These are phyloP conservation scores for Paramarasmius palmivorus DNA, from an alignment of 1,284 basidiomycete species.

Conservation along the genomic window DNA sequence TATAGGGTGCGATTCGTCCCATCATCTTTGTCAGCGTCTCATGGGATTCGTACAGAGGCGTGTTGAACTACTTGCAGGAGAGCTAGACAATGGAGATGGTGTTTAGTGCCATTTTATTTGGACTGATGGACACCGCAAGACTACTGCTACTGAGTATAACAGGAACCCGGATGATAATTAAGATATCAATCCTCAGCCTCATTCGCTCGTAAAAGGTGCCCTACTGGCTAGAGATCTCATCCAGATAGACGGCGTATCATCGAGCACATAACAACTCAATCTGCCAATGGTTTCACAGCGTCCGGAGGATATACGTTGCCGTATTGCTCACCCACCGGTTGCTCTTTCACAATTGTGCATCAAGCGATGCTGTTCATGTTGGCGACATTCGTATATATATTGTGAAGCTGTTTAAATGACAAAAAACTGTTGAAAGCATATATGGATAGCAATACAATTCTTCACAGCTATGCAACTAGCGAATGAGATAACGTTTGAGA, in stretches of 20 bases:
- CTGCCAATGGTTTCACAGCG: background rate
- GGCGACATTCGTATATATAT: too few species aligned
- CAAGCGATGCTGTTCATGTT: too few species aligned
- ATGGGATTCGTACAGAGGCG: background rate
- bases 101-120: constrained; percentile 21
- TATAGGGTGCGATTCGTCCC: constrained; percentile 52
- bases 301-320: too few species aligned
- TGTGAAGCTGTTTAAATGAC: too few species aligned
- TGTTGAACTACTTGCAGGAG: constrained; percentile 55
- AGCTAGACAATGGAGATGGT: constrained; percentile 63
- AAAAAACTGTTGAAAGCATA: background rate
- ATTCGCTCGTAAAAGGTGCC: constrained; percentile 82
- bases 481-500: constrained; percentile 9
- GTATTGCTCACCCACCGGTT: too few species aligned
- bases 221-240: constrained; percentile 59
- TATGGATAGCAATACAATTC: background rate
- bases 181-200: background rate
- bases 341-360: too few species aligned
- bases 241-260: constrained; percentile 75
- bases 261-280: constrained; percentile 60
- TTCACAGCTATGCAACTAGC: background rate
- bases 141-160: constrained; percentile 9
- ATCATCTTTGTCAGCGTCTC: constrained; percentile 1
- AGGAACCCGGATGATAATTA: constrained; percentile 11
- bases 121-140: too few species aligned